Evolutionary conservation across 176 grass and related monocot species (phyloP), one percentile per base, ranked within the genome.

Genomic region (Aegilops bicornis): DNA sequence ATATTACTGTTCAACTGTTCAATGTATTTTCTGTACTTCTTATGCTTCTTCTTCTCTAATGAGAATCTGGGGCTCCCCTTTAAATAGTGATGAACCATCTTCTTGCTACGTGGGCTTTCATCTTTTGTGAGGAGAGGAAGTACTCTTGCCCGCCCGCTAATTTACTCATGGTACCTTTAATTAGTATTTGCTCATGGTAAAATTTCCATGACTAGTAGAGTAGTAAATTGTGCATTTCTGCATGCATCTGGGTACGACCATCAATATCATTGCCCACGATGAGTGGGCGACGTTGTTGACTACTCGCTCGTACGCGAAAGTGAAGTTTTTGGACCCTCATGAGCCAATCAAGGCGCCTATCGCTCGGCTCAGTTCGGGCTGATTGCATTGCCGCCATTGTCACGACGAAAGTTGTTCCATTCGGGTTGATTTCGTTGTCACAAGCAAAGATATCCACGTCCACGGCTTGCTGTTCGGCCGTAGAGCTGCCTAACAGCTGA

Each of bases 301-400:
- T 16, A 15, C 20, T 43, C 0, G 7, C 12, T 71, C 73, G 22
- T 71, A 35, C 72, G 32, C 10, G 83, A 66, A 85, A 85, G 83
- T 85, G 60, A 77, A 36, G 72, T 23, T 47, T 58, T 25, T 69
- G 62, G 33, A 71, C 32, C 12, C 11, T 61, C 25, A 17, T 3
- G 85, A 87, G 77, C 77, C 77, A 87, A 81, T 73, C 77, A 73
- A 80, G 77, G 52, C 85, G 37, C 33, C 39, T 33, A 63, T 80
- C 20, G 54, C 77, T 81, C 12, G 37, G 73, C 16, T 54, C 50
- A 54, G 50, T 54, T 31, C 8, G 31, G 64, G 17, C 7, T 66
- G 69, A 56, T 24, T 48, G 69, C 45, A 19, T 23, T 69, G 19
- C 78, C 73, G 54, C 24, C 45, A 24, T 31, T 69, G 19, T 70